Conservation (phyloP, 2,329 filamentous ascomycete species). For the Diaporthe amygdali region DNA sequence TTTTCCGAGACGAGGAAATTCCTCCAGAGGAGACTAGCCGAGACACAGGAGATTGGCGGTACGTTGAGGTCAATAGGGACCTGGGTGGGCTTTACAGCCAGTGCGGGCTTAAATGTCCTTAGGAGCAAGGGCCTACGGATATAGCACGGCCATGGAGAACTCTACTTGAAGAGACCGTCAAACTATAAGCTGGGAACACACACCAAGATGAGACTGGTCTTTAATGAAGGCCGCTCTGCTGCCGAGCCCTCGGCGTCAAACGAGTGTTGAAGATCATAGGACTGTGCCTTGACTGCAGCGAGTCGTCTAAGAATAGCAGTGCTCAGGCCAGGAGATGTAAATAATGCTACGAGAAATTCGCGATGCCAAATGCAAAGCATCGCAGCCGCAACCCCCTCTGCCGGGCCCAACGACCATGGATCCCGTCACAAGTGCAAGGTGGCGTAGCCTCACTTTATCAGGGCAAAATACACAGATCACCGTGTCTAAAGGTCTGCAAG, state of each 20-base stretch:
- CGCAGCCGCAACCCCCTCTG: background rate
- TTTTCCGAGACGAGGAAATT: conserved; percentile 82
- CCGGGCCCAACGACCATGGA: background rate
- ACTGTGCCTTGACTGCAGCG: background rate
- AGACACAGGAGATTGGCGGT: conserved; percentile 67
- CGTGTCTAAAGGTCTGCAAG: conserved; percentile 37
- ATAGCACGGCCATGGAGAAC: conserved; percentile 45
- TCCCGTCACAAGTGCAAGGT: background rate
- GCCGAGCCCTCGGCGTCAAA: background rate
- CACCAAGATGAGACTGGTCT: background rate
- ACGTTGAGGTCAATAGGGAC: conserved; percentile 69
- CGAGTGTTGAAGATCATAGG: background rate
- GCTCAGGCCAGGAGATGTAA: background rate
- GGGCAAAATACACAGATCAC: background rate
- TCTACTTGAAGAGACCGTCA: background rate
- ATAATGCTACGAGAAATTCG: background rate
- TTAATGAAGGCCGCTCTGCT: no score
- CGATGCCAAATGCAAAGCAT: background rate
- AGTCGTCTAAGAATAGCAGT: background rate
- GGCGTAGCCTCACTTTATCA: background rate
- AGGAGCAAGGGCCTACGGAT: conserved; percentile 88
- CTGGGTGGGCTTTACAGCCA: conserved; percentile 83
- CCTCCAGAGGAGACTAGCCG: conserved; percentile 75
- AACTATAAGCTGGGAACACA: background rate
- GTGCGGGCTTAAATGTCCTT: conserved; percentile 78